Conservation (phyloP, 2,329 filamentous ascomycete genomes). For the Fusarium humuli region DNA sequence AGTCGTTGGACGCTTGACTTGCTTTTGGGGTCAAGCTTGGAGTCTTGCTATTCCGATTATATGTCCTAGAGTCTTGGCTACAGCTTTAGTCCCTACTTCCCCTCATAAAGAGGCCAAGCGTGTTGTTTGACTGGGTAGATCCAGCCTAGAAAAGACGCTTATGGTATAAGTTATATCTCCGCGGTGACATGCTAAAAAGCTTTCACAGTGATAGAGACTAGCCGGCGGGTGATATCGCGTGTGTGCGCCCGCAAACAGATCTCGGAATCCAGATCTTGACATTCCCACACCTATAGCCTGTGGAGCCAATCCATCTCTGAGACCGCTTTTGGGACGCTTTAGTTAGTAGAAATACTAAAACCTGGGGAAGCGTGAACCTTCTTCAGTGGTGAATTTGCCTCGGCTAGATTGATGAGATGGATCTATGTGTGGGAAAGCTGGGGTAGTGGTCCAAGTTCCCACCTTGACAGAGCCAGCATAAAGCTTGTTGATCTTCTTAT, state of each 20-base stretch:
- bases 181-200: background rate
- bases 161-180: background rate
- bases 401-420: background rate
- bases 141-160: background rate
- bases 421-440: background rate
- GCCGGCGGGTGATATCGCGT: background rate
- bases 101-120: background rate
- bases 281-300: background rate
- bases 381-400: background rate
- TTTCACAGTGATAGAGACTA: background rate
- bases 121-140: background rate
- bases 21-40: background rate
- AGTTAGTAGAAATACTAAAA: background rate
- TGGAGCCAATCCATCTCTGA: rapidly evolving
- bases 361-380: background rate
- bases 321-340: too few relatives aligned
- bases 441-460: rapidly evolving
- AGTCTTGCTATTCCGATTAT: background rate
- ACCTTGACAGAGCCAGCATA: background rate
- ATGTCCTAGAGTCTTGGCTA: background rate
- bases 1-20: too few relatives aligned
- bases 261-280: background rate
- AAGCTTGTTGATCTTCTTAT: background rate
- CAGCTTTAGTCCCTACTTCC: background rate
- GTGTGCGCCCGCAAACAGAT: background rate